Evolutionary conservation across 1,284 basidiomycete species (phyloP).

Genomic region (Veloboletus limbatus): DNA sequence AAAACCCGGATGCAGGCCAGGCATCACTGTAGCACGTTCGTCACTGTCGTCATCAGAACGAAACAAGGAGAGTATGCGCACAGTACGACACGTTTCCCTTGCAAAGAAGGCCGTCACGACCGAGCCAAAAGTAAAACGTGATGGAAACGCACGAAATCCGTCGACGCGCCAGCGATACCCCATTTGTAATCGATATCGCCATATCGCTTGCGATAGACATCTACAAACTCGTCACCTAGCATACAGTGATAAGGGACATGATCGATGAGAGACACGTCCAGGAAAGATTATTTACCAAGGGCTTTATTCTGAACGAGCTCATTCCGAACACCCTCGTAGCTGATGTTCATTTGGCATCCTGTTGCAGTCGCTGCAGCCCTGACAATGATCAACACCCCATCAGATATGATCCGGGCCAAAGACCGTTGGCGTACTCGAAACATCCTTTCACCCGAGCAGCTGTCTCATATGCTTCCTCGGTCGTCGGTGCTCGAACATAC

Average conservation of each 20-base stretch:
- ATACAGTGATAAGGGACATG: neutral
- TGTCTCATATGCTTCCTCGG: constrained; percentile 54
- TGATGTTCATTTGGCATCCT: constrained; percentile 60
- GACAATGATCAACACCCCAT: neutral
- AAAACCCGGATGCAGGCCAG: constrained; percentile 46
- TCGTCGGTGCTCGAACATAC: constrained; percentile 69
- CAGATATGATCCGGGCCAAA: neutral
- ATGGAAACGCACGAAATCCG: constrained; percentile 49
- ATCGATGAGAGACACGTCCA: no score
- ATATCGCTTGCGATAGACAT: constrained; percentile 50
- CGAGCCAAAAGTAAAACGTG: neutral
- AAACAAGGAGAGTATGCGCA: constrained; percentile 2
- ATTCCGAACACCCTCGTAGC: constrained; percentile 39
- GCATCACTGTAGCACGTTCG: constrained; percentile 34
- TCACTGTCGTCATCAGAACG: neutral
- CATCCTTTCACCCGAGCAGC: constrained; percentile 61
- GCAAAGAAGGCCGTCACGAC: neutral
- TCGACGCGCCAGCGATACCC: constrained; percentile 60
- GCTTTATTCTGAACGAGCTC: constrained; percentile 65
- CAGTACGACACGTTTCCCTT: constrained; percentile 21
- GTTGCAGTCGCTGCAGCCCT: constrained; percentile 45
- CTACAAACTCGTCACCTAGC: constrained; percentile 55
- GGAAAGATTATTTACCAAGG: constrained; percentile 42
- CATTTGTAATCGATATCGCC: constrained; percentile 50
- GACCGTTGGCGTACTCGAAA: constrained; percentile 57